Evolutionary conservation across 2,329 filamentous ascomycete genomes (phyloP), one percentile per base, ranked within the genome.

Genomic region (Lasiodiplodia theobromae): DNA sequence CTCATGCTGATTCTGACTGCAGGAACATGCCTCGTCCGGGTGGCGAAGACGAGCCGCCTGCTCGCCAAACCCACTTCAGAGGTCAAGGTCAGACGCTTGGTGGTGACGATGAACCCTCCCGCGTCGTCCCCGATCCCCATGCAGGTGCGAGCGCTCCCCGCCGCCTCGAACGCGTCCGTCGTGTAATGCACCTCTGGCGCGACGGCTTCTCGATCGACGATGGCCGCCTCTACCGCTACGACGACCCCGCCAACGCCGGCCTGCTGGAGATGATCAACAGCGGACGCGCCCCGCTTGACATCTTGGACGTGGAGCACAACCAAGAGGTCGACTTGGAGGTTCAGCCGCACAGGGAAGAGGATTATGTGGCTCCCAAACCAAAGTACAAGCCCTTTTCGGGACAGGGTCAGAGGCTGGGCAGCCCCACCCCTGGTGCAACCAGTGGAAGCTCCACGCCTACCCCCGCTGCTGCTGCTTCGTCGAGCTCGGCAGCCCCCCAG

Each of bases 121-220:
- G 89, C 69, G 82, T 83, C 28, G 87, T 96, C 63, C 88, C 89
- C 53, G 89, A 92, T 71, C 87, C 91, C 34, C 79, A 72, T 23
- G 40, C 58, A 10, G 73, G 75, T 44, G 77, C 77, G 63, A 77
- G 71, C 69, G 74, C 74, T 57, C 73, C 77, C 8, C 75, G 73
- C 66, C 79, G 77, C 18, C 81, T 79, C 11, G 82, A 86, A 40
- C 85, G 87, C 5, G 88, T 91, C 70, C 88, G 88, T 63, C 89
- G 92, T 63, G 86, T 88, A 12, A 84, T 96, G 66, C 92, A 95
- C 75, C 85, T 96, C 54, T 96, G 93, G 93, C 86, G 87, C 52
- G 90, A 96, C 76, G 93, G 93, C 16, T 95, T 96, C 81, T 95
- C 92, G 71, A 89, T 96, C 70, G 92, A 94, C 69, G 92, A 96